phyloP scores from a whole-genome alignment of 306 rosid species.

The Hippophae gyantsensis region DNA sequence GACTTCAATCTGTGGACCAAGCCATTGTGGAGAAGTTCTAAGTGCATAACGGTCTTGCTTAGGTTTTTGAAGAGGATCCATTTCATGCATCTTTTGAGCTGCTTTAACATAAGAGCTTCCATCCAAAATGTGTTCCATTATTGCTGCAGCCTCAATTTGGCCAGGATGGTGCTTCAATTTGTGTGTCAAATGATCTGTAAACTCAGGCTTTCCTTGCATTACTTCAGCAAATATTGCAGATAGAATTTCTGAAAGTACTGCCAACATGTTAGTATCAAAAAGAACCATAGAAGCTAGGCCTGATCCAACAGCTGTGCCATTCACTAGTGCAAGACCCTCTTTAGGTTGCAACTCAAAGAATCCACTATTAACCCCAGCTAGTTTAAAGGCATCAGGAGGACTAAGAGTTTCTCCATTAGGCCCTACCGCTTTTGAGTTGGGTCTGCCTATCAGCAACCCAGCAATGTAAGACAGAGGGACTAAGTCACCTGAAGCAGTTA shows the following conservation, averaged over 20 bases:
- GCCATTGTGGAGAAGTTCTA: conserved; percentile 90
- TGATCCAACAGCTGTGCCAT: conserved; percentile 94
- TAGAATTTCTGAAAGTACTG: conserved; percentile 46
- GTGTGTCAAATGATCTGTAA: conserved; percentile 81
- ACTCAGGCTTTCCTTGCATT: conserved; percentile 85
- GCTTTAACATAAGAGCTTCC: conserved; percentile 71
- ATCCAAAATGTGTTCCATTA: conserved; percentile 85
- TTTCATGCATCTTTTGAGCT: conserved; percentile 55
- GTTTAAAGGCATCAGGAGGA: conserved; percentile 53
- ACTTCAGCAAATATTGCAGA: conserved; percentile 84
- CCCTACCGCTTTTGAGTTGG: conserved; percentile 70
- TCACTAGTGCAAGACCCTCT: conserved; percentile 81
- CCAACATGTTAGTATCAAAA: conserved; percentile 62
- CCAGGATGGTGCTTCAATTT: conserved; percentile 91
- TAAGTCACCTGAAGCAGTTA: conserved; percentile 74
- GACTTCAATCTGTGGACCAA: conserved; percentile 87
- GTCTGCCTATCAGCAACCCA: conserved; percentile 61
- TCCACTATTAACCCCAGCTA: conserved; percentile 46
- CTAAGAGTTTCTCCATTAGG: conserved; percentile 48
- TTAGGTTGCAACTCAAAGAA: conserved; percentile 89
- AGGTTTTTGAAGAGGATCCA: conserved; percentile 88
- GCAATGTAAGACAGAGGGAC: conserved; percentile 84
- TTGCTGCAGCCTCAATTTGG: conserved; percentile 95
- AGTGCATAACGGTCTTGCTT: conserved; percentile 85
- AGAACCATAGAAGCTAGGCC: conserved; percentile 75